phyloP scores from a whole-genome alignment of 2,329 filamentous ascomycete species.

The Aspergillus eucalypticola region DNA sequence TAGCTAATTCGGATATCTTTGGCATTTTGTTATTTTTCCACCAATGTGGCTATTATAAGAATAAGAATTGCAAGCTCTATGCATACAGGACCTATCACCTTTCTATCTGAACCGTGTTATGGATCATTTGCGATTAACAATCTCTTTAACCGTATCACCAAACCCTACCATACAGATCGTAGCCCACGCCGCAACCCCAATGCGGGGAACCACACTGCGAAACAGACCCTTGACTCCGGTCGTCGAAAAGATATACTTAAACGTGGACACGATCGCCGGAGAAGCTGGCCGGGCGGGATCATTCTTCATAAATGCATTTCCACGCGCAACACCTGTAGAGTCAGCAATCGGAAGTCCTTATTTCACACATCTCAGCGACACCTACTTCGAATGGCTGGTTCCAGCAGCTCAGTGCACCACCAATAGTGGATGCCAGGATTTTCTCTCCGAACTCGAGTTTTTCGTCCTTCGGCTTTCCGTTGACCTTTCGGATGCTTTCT shows the following conservation, averaged over 20 bases:
- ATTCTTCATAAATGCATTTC: conserved; percentile 20
- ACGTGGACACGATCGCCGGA: conserved; percentile 9
- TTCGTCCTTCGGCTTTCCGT: conserved; percentile 8
- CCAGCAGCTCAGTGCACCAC: conserved; percentile 20
- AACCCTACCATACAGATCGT: conserved; percentile 24
- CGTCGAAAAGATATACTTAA: conserved; percentile 9
- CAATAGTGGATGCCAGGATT: conserved; percentile 22
- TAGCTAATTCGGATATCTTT: too few species aligned
- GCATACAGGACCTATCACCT: too few species aligned
- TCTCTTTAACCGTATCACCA: conserved; percentile 12
- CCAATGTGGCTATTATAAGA: too few species aligned
- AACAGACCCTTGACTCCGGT: conserved; percentile 19
- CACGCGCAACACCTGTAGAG: conserved; percentile 10
- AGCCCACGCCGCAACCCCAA: conserved; percentile 21
- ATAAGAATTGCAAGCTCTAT: too few species aligned
- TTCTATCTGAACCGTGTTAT: too few species aligned
- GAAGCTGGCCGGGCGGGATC: conserved; percentile 12
- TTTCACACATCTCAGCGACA: too few species aligned
- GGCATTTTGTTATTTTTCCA: too few species aligned
- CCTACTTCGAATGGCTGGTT: conserved; percentile 25
- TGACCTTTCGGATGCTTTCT: conserved; percentile 22
- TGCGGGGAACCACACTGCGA: conserved; percentile 19
- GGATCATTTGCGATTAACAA: background rate
- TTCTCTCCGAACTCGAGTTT: conserved; percentile 15
- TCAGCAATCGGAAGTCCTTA: background rate